These are phyloP conservation scores for Hypoxylon sp. DNA, from an alignment of 2,329 filamentous ascomycete genomes.

Conservation along the genomic window DNA sequence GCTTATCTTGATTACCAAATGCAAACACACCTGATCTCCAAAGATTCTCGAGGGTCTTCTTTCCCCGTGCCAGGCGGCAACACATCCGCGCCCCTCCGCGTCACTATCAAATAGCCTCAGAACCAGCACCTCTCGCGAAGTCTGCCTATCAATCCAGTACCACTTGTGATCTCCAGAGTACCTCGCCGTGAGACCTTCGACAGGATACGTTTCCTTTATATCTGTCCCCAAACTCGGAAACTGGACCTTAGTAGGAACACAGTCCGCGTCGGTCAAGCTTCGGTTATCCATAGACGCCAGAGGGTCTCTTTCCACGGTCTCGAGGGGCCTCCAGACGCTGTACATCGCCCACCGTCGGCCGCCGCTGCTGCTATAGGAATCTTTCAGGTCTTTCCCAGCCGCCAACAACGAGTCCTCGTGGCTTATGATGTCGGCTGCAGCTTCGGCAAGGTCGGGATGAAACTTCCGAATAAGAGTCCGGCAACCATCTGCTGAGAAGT, in stretches of 20 bases:
- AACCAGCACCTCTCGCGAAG: slow-evolving; percentile 16
- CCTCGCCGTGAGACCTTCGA: slow-evolving; percentile 1
- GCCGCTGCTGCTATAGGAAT: slow-evolving; percentile 8
- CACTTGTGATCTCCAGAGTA: slow-evolving; percentile 14
- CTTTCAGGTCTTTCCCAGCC: slow-evolving; percentile 1
- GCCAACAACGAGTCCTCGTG: slow-evolving; percentile 12
- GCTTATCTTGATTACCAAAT: slow-evolving; percentile 5
- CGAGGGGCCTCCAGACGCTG: slow-evolving; percentile 16
- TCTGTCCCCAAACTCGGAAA: neutral
- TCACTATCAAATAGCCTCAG: slow-evolving; percentile 25
- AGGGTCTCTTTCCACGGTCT: slow-evolving; percentile 15
- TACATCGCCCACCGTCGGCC: slow-evolving; percentile 21
- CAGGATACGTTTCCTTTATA: neutral
- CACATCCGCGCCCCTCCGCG: slow-evolving; percentile 7
- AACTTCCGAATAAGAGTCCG: slow-evolving; percentile 15
- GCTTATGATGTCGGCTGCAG: slow-evolving; percentile 17
- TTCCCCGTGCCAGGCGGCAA: slow-evolving; percentile 10
- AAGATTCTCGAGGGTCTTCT: slow-evolving; percentile 15
- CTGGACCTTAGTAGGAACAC: slow-evolving; percentile 3
- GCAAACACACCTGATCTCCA: slow-evolving; percentile 20
- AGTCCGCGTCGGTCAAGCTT: slow-evolving; percentile 1
- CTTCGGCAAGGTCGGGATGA: slow-evolving; percentile 3
- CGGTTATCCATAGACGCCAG: slow-evolving; percentile 7
- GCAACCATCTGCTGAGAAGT: slow-evolving; percentile 14
- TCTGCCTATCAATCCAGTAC: slow-evolving; percentile 19